Percentiles rank a stretch among this genome's conserved stretches.
These are phyloP conservation scores for Diplodia mutila DNA, from an alignment of 2,329 filamentous ascomycete genomes.

Conservation along the genomic window DNA sequence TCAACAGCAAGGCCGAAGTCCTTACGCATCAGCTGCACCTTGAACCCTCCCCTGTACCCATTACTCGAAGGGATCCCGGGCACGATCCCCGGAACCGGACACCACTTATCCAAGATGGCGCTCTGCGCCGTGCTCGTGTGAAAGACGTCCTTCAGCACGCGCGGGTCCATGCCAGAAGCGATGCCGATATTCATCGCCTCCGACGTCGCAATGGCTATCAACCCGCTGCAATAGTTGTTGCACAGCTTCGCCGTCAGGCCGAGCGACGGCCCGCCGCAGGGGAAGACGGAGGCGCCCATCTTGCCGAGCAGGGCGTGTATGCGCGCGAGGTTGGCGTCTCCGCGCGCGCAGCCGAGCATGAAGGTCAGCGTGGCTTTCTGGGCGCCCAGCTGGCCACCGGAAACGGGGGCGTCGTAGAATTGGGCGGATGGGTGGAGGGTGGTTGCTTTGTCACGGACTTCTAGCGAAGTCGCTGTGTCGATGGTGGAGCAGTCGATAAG, in stretches of 20 bases:
- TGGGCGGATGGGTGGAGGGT: conserved; percentile 45
- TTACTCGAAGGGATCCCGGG: conserved; percentile 43
- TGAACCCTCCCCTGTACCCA: conserved; percentile 60
- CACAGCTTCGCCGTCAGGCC: conserved; percentile 63
- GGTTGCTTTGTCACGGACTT: conserved; percentile 47
- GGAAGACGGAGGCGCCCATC: conserved; percentile 60
- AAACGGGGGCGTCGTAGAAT: conserved; percentile 60
- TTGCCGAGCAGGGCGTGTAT: conserved; percentile 51
- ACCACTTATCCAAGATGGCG: conserved; percentile 56
- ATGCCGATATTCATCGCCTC: conserved; percentile 67
- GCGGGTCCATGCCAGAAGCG: conserved; percentile 59
- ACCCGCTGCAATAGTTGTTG: conserved; percentile 64
- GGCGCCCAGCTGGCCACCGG: conserved; percentile 58
- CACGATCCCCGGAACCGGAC: conserved; percentile 51
- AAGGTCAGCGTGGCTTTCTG: conserved; percentile 57
- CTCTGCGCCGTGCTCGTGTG: conserved; percentile 57
- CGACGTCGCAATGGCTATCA: conserved; percentile 61
- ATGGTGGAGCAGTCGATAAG: conserved; percentile 62
- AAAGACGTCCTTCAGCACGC: conserved; percentile 57
- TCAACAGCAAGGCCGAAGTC: conserved; percentile 61
- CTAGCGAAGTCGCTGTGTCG: conserved; percentile 56
- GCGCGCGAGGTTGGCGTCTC: conserved; percentile 48
- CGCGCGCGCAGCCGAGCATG: conserved; percentile 57
- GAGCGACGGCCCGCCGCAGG: conserved; percentile 60
- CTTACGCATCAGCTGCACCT: conserved; percentile 63